phyloP scores from a whole-genome alignment of 2,329 filamentous ascomycete species.

The Verticillium isaacii region DNA sequence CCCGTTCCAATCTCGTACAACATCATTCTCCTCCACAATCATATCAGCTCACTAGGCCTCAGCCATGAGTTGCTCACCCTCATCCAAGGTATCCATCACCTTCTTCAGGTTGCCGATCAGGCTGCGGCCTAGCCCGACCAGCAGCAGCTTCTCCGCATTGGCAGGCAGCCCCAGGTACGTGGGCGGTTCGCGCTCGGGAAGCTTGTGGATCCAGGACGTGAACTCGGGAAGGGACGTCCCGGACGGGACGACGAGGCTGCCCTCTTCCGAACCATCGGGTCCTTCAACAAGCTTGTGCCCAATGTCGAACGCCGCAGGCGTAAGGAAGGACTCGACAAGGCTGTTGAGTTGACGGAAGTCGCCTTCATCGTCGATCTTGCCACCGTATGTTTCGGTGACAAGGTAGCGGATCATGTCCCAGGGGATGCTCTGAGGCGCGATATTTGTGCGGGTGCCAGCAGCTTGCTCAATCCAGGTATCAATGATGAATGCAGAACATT shows the following conservation, averaged over 20 bases:
- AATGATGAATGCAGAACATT: conserved; percentile 94
- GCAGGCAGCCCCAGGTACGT: conserved; percentile 91
- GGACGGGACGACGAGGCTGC: conserved; percentile 67
- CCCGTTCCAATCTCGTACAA: background rate
- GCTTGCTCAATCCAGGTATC: conserved; percentile 88
- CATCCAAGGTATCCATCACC: conserved; percentile 84
- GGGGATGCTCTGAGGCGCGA: conserved; percentile 88
- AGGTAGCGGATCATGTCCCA: conserved; percentile 94
- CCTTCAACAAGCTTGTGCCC: conserved; percentile 83
- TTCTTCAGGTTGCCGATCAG: conserved; percentile 81
- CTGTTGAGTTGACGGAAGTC: conserved; percentile 72
- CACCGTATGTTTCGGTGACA: conserved; percentile 91
- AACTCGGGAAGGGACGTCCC: conserved; percentile 84
- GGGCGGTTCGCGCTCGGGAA: conserved; percentile 93
- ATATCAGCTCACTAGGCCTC: conserved; percentile 35
- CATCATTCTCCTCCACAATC: background rate
- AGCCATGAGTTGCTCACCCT: conserved; percentile 85
- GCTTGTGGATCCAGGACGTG: conserved; percentile 80
- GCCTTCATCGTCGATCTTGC: conserved; percentile 88
- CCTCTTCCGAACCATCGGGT: conserved; percentile 50
- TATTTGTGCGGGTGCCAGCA: conserved; percentile 81
- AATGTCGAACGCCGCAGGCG: conserved; percentile 84
- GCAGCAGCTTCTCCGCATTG: conserved; percentile 91
- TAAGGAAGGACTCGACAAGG: conserved; percentile 75
- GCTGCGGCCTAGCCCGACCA: conserved; percentile 81